These are phyloP conservation scores for Thyridium curvatum DNA, from an alignment of 2,329 filamentous ascomycete genomes.

Conservation along the genomic window DNA sequence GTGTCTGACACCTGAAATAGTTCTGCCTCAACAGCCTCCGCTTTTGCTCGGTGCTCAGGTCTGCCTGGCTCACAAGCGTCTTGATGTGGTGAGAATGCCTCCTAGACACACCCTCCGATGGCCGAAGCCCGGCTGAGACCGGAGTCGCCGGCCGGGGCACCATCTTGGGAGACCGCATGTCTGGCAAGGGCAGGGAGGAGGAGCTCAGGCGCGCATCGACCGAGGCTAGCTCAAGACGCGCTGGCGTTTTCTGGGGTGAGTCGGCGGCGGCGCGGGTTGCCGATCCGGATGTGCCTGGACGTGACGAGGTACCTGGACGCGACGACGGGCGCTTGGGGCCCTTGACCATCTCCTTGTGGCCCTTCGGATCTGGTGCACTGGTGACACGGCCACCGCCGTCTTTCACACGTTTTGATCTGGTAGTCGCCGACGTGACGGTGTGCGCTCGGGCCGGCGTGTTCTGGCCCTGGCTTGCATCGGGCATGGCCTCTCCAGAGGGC, in stretches of 20 bases:
- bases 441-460: conserved; percentile 59
- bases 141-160: conserved; percentile 51
- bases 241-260: conserved; percentile 29
- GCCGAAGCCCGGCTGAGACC: conserved; percentile 46
- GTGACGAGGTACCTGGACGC: conserved; percentile 1
- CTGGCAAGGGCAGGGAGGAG: conserved; percentile 60
- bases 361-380: conserved; percentile 34
- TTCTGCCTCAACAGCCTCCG: conserved; percentile 69
- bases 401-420: conserved; percentile 41
- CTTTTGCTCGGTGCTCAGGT: conserved; percentile 61
- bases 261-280: conserved; percentile 18
- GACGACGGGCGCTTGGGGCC: background rate
- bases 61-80: conserved; percentile 49
- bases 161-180: conserved; percentile 46
- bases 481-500: conserved; percentile 52
- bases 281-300: conserved; percentile 14
- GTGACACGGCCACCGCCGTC: conserved; percentile 36
- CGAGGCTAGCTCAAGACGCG: conserved; percentile 44
- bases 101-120: conserved; percentile 42
- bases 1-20: conserved; percentile 76
- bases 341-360: background rate
- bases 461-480: conserved; percentile 32
- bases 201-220: conserved; percentile 60
- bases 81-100: conserved; percentile 58
- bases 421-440: conserved; percentile 50